These are phyloP conservation scores for Starmerella vitae DNA, from an alignment of 805 yeast species.

Conservation along the genomic window DNA sequence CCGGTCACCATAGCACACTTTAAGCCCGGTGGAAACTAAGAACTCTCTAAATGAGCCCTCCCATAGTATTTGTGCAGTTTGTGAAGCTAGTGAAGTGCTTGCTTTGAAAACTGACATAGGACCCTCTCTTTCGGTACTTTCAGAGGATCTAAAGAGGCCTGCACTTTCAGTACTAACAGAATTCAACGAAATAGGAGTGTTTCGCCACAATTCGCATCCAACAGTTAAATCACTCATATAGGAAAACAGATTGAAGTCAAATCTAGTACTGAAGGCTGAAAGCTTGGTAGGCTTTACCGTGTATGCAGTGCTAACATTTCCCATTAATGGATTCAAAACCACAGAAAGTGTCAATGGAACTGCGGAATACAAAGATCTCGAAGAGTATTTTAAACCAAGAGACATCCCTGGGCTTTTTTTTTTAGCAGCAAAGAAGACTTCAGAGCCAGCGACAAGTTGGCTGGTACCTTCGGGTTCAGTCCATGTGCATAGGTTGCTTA, in stretches of 20 bases:
- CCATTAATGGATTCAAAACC: conserved; percentile 77
- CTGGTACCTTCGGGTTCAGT: conserved; percentile 28
- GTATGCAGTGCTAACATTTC: conserved; percentile 77
- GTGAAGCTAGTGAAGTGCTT: conserved; percentile 54
- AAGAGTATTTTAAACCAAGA: conserved; percentile 69
- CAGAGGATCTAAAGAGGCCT: neutral
- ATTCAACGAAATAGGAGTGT: conserved; percentile 21
- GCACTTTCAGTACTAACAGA: conserved; percentile 3
- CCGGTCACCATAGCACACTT: conserved; percentile 20
- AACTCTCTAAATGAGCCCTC: conserved; percentile 78
- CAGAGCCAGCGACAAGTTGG: conserved; percentile 64
- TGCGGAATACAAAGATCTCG: conserved; percentile 74
- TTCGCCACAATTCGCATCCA: conserved; percentile 74
- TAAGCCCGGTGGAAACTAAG: conserved; percentile 55
- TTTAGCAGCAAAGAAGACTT: conserved; percentile 72
- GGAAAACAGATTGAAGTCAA: conserved; percentile 82
- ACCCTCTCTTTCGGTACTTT: conserved; percentile 13
- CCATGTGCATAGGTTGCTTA: conserved; percentile 48
- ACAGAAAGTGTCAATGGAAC: conserved; percentile 81
- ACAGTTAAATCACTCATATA: conserved; percentile 74
- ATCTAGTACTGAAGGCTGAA: conserved; percentile 67
- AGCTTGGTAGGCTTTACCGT: conserved; percentile 61
- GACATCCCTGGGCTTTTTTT: conserved; percentile 84
- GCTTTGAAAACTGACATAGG: conserved; percentile 50
- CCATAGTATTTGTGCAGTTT: conserved; percentile 58